These are phyloP conservation scores for Leonotis leonurus DNA, from an alignment of 257 asterid genomes.

Conservation along the genomic window DNA sequence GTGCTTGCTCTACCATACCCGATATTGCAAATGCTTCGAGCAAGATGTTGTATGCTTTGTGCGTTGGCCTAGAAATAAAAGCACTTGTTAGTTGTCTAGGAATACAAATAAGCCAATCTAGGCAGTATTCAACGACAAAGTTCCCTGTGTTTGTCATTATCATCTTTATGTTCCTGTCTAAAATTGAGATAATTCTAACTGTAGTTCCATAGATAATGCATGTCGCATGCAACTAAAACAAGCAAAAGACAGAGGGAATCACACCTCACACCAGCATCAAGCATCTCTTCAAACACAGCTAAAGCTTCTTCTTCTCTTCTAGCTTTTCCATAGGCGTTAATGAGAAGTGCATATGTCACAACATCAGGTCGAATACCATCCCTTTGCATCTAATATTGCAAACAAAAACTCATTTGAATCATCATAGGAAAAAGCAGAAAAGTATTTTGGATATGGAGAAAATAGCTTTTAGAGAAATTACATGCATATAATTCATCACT, in stretches of 20 bases:
- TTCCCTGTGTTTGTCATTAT: not conserved
- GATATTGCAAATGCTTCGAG: slow-evolving; percentile 98
- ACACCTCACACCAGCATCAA: slow-evolving; percentile 93
- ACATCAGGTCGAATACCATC: slow-evolving; percentile 74
- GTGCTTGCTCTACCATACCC: slow-evolving; percentile 96
- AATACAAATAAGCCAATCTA: not conserved
- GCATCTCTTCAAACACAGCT: slow-evolving; percentile 97
- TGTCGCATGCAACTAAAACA: not conserved
- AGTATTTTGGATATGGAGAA: not conserved
- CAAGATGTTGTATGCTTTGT: slow-evolving; percentile 85
- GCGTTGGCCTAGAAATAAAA: slow-evolving; percentile 67
- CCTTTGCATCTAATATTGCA: slow-evolving; percentile 74
- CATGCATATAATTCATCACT: not conserved
- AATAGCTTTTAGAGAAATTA: not conserved
- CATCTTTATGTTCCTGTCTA: not conserved
- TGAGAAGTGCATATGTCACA: slow-evolving; percentile 81
- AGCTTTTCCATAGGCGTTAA: slow-evolving; percentile 90
- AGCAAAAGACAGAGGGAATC: slow-evolving; percentile 11
- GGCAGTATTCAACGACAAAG: not conserved
- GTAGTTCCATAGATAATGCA: not conserved
- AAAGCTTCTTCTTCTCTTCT: slow-evolving; percentile 99
- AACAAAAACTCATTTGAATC: slow-evolving; percentile 13
- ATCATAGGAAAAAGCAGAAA: slow-evolving; percentile 7
- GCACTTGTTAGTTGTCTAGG: not conserved
- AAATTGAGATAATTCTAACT: not conserved